A percentile compares a stretch with the other conserved stretches of the same genome.
phyloP scores from a whole-genome alignment of 345 rosid species.

The sweet orange (Citrus sinensis) region DNA sequence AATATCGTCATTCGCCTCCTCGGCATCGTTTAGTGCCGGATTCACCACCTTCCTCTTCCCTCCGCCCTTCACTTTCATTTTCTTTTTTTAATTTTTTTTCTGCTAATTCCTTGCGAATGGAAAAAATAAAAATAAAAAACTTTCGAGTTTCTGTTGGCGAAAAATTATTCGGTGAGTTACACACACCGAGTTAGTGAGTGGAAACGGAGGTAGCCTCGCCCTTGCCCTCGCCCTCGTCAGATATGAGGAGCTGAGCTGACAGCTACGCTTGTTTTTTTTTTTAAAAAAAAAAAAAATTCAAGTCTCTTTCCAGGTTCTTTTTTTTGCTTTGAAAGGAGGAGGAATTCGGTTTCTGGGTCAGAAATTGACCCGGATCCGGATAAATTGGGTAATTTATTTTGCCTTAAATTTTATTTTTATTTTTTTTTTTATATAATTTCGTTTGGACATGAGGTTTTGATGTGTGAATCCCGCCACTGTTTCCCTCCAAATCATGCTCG shows the following conservation, averaged over 20 bases:
- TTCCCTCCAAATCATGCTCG: background rate
- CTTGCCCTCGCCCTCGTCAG: background rate
- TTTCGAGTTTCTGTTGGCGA: background rate
- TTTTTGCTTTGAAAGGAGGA: background rate
- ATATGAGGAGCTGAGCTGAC: background rate
- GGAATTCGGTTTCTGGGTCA: background rate
- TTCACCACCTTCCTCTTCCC: slow-evolving; percentile 21
- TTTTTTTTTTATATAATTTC: too few species aligned
- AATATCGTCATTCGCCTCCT: background rate
- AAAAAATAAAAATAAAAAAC: background rate
- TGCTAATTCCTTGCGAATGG: background rate
- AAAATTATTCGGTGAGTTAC: background rate
- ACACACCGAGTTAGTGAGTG: background rate
- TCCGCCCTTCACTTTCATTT: slow-evolving; percentile 27
- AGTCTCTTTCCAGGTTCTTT: background rate
- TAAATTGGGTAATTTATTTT: background rate
- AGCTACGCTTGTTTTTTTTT: background rate
- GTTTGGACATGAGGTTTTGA: background rate
- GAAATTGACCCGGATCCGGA: background rate
- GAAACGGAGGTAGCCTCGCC: background rate
- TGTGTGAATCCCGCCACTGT: slow-evolving; percentile 2
- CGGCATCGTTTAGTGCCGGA: slow-evolving; percentile 1
- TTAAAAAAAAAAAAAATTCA: background rate
- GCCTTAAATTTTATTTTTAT: background rate
- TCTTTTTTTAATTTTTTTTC: background rate